These are phyloP conservation scores for Aspergillus oerlinghausenensis DNA, from an alignment of 2,329 filamentous ascomycete genomes.

Conservation along the genomic window DNA sequence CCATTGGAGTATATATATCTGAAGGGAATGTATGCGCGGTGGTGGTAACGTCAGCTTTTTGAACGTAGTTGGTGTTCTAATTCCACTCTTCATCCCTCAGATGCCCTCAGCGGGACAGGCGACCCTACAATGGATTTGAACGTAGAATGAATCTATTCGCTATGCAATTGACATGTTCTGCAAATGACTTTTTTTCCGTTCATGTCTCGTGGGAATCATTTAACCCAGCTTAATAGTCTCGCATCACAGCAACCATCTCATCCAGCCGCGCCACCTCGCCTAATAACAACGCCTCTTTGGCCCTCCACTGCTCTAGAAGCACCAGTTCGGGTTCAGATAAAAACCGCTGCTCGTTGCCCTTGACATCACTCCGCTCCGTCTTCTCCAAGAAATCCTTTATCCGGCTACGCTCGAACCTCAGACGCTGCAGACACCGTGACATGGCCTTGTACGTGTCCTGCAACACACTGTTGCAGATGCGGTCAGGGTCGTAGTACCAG, in stretches of 20 bases:
- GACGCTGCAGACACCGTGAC: constrained; percentile 75
- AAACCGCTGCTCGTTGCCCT: constrained; percentile 75
- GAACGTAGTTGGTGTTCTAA: not conserved
- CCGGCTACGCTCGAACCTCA: constrained; percentile 68
- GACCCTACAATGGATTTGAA: not conserved
- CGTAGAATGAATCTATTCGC: not conserved
- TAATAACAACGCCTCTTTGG: constrained; percentile 65
- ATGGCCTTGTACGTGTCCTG: constrained; percentile 87
- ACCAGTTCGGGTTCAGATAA: constrained; percentile 70
- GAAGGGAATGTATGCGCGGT: not conserved
- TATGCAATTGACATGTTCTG: not conserved
- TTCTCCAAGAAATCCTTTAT: constrained; percentile 72
- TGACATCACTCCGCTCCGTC: constrained; percentile 79
- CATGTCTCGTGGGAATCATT: constrained; percentile 1
- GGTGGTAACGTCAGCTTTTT: too few relatives aligned
- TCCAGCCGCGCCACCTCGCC: constrained; percentile 78
- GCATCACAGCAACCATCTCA: constrained; percentile 74
- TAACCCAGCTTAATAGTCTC: constrained; percentile 60
- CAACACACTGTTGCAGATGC: constrained; percentile 64
- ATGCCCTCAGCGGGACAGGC: not conserved
- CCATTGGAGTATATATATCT: not conserved
- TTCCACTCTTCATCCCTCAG: not conserved
- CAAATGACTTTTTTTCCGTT: not conserved
- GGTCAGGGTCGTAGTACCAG: constrained; percentile 81
- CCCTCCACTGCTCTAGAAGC: constrained; percentile 59